Evolutionary conservation across 495 filamentous ascomycete species (phyloP), one percentile per base, ranked within the genome.

Genomic region (Chaetomium tenue): DNA sequence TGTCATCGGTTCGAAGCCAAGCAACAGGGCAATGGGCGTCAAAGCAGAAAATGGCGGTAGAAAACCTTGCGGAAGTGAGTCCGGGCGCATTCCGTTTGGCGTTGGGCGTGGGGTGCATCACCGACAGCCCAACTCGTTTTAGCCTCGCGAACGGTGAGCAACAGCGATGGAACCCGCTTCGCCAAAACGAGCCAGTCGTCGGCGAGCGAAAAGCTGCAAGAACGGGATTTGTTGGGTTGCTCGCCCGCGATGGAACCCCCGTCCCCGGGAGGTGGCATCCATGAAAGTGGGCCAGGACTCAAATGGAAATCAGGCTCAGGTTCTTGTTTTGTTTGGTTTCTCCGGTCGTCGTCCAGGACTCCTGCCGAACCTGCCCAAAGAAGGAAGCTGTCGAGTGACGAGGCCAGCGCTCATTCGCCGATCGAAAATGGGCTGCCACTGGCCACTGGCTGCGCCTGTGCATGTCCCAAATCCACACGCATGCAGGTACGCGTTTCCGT

Each of bases 401-500:
- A 56, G 48, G 33, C 48, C 25, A 20, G 1, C n/a, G 57, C 56
- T 58, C 46, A 64, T 64, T 64, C 63, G 63, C 22, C 55, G 20
- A 44, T 57, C 54, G 54, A 16, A 20, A 12, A 15, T 18, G 3
- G 3, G 15, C 30, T n/a, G n/a, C n/a, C n/a, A n/a, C n/a, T n/a
- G n/a, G n/a, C n/a, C n/a, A n/a, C n/a, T n/a, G n/a, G n/a, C n/a
- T 39, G 44, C 39, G 28, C 53, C 51, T 37, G n/a, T 16, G 20
- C 30, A 46, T 28, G 23, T 26, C 33, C 52, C 33, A 30, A 15
- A 30, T 28, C 30, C n/a, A 54, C 33, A n/a, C 23, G 42, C 30
- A 64, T 64, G 55, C 63, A 59, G 63, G 55, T 59, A 64, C 63
- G 55, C 46, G 63, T 23, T 44, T 59, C 53, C 56, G 55, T 59